A percentile compares a stretch with the other conserved stretches of the same genome.
Conservation (phyloP, 768 basidiomycete genomes). For the Collybia nuda region DNA sequence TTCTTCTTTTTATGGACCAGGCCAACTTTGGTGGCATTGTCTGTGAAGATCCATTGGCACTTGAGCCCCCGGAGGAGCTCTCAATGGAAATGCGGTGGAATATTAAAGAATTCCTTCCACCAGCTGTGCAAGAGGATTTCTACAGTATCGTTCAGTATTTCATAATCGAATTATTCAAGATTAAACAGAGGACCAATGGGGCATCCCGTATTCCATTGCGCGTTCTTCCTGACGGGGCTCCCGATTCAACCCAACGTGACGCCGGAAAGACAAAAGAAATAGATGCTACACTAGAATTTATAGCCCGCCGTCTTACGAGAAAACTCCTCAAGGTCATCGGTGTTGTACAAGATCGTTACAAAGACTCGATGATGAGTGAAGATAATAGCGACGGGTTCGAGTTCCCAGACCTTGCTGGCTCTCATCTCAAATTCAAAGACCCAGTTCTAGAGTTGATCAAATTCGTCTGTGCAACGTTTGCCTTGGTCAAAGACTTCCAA, state of each 20-base stretch:
- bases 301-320: slow-evolving; percentile 78
- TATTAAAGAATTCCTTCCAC: slow-evolving; percentile 85
- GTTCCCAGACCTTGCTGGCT: slow-evolving; percentile 89
- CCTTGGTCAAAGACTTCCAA: slow-evolving; percentile 74
- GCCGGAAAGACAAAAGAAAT: slow-evolving; percentile 66
- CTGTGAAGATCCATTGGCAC: slow-evolving; percentile 74
- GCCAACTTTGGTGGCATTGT: slow-evolving; percentile 90
- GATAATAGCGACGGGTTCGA: slow-evolving; percentile 55
- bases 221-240: slow-evolving; percentile 59
- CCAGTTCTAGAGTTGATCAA: slow-evolving; percentile 90
- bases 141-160: slow-evolving; percentile 72
- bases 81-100: slow-evolving; percentile 90
- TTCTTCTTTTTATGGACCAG: slow-evolving; percentile 92
- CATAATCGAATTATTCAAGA: slow-evolving; percentile 81
- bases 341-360: slow-evolving; percentile 58
- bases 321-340: slow-evolving; percentile 72
- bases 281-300: slow-evolving; percentile 71
- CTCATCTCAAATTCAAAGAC: slow-evolving; percentile 74
- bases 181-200: slow-evolving; percentile 63
- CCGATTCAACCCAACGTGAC: slow-evolving; percentile 67
- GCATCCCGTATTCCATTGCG: slow-evolving; percentile 69
- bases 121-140: slow-evolving; percentile 78
- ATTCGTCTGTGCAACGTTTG: slow-evolving; percentile 78
- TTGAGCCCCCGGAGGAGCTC: slow-evolving; percentile 68
- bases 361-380: slow-evolving; percentile 57